A percentile compares a stretch with the other conserved stretches of the same genome.
Evolutionary conservation across 208 protist species (phyloP).

Genomic region (Acanthamoeba divionensis): DNA sequence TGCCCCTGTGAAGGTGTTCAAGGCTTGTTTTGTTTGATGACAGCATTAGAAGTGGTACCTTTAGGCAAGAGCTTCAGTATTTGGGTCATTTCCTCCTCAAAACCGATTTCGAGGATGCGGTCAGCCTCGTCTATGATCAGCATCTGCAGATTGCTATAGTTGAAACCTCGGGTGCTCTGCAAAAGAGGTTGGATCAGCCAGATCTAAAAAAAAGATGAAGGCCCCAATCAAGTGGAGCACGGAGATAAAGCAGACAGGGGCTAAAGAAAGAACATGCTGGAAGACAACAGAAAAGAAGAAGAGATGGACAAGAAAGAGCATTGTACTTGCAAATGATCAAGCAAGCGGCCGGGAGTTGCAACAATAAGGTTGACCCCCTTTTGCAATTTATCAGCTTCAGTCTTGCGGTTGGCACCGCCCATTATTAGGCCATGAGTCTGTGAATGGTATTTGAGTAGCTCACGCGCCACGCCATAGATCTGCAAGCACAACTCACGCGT

Average conservation of each 20-base stretch:
- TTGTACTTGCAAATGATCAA: slow-evolving; percentile 99
- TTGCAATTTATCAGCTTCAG: slow-evolving; percentile 82
- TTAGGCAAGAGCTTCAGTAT: slow-evolving; percentile 97
- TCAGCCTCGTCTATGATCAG: slow-evolving; percentile 83
- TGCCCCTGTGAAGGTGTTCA: too few species aligned
- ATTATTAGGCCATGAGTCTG: slow-evolving; percentile 89
- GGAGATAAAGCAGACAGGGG: neutral
- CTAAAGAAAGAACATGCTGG: neutral
- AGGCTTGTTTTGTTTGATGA: too few species aligned
- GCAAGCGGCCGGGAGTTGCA: slow-evolving; percentile 91
- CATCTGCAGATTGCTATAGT: slow-evolving; percentile 48
- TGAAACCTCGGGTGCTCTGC: slow-evolving; percentile 35
- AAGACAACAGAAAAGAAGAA: neutral
- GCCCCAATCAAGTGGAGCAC: too few species aligned
- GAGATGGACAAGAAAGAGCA: neutral
- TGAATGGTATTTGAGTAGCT: slow-evolving; percentile 85
- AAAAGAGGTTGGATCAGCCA: too few species aligned
- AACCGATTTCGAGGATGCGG: slow-evolving; percentile 94
- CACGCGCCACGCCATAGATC: slow-evolving; percentile 93
- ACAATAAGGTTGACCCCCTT: slow-evolving; percentile 88
- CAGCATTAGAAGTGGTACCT: slow-evolving; percentile 83
- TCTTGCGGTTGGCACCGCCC: slow-evolving; percentile 82
- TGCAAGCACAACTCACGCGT: slow-evolving; percentile 98
- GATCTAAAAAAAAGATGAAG: neutral
- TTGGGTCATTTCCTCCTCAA: slow-evolving; percentile 96